Conservation (phyloP, 257 asterid species). For the Catharanthus roseus region DNA sequence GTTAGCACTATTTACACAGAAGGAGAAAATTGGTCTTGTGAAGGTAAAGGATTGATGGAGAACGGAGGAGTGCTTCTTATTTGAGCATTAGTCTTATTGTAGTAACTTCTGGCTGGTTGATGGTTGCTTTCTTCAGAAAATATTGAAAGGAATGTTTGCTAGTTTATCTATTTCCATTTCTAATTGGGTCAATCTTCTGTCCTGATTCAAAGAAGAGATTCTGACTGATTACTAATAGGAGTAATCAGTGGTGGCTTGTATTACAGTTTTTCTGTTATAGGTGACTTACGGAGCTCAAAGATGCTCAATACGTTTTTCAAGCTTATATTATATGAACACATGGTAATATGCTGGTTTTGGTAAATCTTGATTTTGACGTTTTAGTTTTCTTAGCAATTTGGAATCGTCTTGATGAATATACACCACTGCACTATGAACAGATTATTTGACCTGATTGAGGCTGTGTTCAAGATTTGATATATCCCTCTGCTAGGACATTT, state of each 20-base stretch:
- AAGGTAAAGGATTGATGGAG: neutral
- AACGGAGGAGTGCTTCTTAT: neutral
- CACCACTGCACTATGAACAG: neutral
- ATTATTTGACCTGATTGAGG: too few species aligned
- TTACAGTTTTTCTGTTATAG: neutral
- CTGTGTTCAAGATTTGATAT: neutral
- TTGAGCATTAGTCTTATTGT: neutral
- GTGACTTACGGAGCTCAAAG: neutral
- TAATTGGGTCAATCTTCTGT: neutral
- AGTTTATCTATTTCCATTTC: neutral
- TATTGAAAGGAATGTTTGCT: neutral
- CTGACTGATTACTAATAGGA: neutral
- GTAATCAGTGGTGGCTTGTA: neutral
- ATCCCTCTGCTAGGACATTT: neutral
- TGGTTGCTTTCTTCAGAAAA: neutral
- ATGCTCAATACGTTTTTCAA: too few species aligned
- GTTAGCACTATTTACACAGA: neutral
- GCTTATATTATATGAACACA: too few species aligned
- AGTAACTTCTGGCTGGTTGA: neutral
- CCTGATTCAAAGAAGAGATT: neutral
- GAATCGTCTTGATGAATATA: neutral
- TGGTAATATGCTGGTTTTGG: neutral
- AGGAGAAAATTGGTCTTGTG: neutral
- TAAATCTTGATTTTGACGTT: neutral
- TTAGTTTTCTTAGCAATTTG: neutral